Evolutionary conservation across 2,329 filamentous ascomycete species (phyloP), one percentile per base, ranked within the genome.

Genomic region (Talaromyces sp.): DNA sequence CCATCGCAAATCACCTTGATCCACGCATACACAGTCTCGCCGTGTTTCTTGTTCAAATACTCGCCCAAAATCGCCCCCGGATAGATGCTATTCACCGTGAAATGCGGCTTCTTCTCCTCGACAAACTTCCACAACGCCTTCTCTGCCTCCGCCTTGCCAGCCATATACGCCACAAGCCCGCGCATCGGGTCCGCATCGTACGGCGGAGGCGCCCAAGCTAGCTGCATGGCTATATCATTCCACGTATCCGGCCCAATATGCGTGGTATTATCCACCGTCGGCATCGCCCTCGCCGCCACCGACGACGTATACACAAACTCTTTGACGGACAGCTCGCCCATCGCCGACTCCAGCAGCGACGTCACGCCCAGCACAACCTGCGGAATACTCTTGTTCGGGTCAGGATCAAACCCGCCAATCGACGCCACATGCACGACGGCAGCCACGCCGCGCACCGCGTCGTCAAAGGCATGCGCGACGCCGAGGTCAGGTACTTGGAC

Each of bases 271-370:
- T 15, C 39, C 33, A 42, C 27, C 3, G 27, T 25, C 15, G 39
- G 47, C n/a, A 47, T 33, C 17, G 30, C 30, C 28, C n/a, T 30
- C 22, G 58, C 58, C 19, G 52, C 58, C 5, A 60, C 1, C 27
- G 58, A 60, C 7, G 58, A 60, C 11, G 58, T 60, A 39, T 60
- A 60, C 22, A 60, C 58, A 51, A 60, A 60, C 11, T 51, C 36
- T 19, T 36, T 22, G 9, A 60, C 58, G 5, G 58, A 60, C 13
- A 52, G 39, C 47, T 60, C 58, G 8, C 44, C 54, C 4, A 49
- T 6, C 19, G 58, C 52, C 6, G 52, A 27, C 11, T 60, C 58
- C 2, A 60, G 53, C 15, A 60, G 52, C 8, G 58, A 55, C 3
- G 28, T 60, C 36, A 55, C 53, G 0, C 51, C 52, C 6, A 27